Conservation (phyloP, 306 rosid genomes). For the Acacia acuminata region DNA sequence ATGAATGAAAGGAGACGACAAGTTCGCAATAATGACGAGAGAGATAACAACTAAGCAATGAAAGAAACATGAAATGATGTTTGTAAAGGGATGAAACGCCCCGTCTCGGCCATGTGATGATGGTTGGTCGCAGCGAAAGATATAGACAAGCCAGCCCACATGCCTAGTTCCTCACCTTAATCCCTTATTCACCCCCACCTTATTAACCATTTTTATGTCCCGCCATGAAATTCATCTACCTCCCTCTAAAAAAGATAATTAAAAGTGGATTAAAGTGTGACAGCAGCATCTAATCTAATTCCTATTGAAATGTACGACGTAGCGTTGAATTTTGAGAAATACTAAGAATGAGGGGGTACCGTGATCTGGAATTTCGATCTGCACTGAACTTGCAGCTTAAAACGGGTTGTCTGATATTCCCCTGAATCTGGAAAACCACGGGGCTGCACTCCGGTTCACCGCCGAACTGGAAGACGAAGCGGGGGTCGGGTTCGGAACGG, state of each 20-base stretch:
- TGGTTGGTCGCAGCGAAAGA: conserved; percentile 33
- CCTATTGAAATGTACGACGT: not conserved
- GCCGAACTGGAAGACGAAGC: conserved; percentile 84
- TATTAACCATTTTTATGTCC: not conserved
- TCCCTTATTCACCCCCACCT: conserved; percentile 21
- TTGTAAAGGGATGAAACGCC: conserved; percentile 17
- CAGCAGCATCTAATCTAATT: not conserved
- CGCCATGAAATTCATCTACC: not conserved
- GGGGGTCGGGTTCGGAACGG: conserved; percentile 85
- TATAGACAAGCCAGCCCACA: conserved; percentile 42
- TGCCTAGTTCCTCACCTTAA: conserved; percentile 43
- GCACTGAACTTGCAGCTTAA: conserved; percentile 94
- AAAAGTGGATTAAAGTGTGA: not conserved
- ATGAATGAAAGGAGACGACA: conserved; percentile 5
- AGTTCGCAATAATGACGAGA: conserved; percentile 25
- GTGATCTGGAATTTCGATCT: conserved; percentile 74
- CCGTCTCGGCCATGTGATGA: conserved; percentile 48
- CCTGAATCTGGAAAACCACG: conserved; percentile 87
- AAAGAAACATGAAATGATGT: conserved; percentile 40
- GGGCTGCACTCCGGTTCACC: conserved; percentile 99
- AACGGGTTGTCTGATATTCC: conserved; percentile 81
- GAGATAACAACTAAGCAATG: conserved; percentile 29
- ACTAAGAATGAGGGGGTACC: conserved; percentile 39
- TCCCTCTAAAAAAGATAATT: not conserved
- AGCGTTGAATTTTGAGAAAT: not conserved